phyloP scores from a whole-genome alignment of 495 filamentous ascomycete species.

The Aspergillus sparsus region DNA sequence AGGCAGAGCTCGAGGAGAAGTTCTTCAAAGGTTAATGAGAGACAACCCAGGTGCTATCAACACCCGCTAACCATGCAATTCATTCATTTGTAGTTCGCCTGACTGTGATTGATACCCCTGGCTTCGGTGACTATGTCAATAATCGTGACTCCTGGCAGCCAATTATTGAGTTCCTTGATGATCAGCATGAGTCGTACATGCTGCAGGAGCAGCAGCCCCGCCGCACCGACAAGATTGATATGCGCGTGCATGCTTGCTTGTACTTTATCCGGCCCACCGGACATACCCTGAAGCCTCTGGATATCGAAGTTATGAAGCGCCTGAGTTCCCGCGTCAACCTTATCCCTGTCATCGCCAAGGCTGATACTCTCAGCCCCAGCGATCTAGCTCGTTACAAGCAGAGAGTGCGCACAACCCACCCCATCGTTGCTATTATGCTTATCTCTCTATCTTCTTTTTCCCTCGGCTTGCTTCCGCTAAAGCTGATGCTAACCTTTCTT shows the following conservation, averaged over 20 bases:
- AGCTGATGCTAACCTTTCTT: conserved; percentile 11
- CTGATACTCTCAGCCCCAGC: conserved; percentile 90
- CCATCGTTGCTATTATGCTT: neutral
- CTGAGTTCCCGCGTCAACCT: conserved; percentile 96
- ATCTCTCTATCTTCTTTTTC: neutral
- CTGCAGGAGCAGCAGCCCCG: conserved; percentile 99
- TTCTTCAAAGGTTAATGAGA: conserved; percentile 90
- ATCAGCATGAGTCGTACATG: conserved; percentile 99
- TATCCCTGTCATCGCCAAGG: conserved; percentile 97
- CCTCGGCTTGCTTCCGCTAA: neutral
- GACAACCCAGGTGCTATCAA: conserved; percentile 4
- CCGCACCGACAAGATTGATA: conserved; percentile 96
- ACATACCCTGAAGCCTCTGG: conserved; percentile 96
- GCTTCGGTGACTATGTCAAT: conserved; percentile 99
- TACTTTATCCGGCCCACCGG: conserved; percentile 99
- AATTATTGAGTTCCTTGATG: conserved; percentile 99
- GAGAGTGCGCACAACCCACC: conserved; percentile 58
- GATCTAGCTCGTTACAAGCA: conserved; percentile 92
- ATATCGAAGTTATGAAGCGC: conserved; percentile 99
- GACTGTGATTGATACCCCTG: conserved; percentile 97
- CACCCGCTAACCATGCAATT: conserved; percentile 22
- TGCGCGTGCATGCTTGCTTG: conserved; percentile 95
- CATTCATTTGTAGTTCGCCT: conserved; percentile 71
- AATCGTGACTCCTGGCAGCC: conserved; percentile 99
- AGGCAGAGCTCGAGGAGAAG: conserved; percentile 99